Evolutionary conservation across 2,329 filamentous ascomycete genomes (phyloP).

Genomic region (Claviceps arundinis): DNA sequence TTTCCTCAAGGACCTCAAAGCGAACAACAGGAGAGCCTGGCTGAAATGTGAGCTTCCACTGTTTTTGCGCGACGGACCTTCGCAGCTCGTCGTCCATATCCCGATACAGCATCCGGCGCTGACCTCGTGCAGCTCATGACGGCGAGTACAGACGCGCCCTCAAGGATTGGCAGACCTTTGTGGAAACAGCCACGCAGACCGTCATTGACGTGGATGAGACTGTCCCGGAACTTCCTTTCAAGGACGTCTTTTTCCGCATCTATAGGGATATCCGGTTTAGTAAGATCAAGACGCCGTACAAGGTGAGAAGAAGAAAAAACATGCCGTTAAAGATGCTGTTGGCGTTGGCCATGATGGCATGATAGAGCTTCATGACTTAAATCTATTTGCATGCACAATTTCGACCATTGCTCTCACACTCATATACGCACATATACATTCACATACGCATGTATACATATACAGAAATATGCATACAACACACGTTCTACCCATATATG

Average conservation of each 20-base stretch:
- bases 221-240: conserved; percentile 72
- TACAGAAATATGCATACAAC: neutral
- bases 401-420: too few relatives aligned
- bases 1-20: conserved; percentile 45
- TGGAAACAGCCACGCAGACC: conserved; percentile 56
- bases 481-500: neutral
- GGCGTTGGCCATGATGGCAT: too few relatives aligned
- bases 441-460: neutral
- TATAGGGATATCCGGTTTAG: conserved; percentile 78
- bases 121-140: conserved; percentile 50
- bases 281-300: conserved; percentile 77
- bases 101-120: neutral
- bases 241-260: conserved; percentile 79
- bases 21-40: conserved; percentile 46
- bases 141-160: conserved; percentile 64
- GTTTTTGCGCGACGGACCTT: neutral
- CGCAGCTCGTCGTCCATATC: neutral
- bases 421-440: too few relatives aligned
- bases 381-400: too few relatives aligned
- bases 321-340: neutral
- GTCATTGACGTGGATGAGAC: conserved; percentile 64
- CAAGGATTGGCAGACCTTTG: conserved; percentile 70
- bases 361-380: too few relatives aligned
- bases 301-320: conserved; percentile 36
- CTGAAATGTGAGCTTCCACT: conserved; percentile 35